These are phyloP conservation scores for Diaporthe sp. DNA, from an alignment of 2,329 filamentous ascomycete species.

Conservation along the genomic window DNA sequence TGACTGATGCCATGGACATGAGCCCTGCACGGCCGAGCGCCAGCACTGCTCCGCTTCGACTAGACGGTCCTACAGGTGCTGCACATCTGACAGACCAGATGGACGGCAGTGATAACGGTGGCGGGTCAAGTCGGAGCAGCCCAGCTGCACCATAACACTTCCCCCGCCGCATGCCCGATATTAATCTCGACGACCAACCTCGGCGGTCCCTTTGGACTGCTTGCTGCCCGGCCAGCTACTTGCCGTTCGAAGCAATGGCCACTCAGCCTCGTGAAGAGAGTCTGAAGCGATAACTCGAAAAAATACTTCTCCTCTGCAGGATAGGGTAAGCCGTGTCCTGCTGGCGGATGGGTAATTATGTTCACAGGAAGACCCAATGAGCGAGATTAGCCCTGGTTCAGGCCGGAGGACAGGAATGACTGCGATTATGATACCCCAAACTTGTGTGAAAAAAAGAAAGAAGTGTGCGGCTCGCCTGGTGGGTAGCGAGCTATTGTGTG, in stretches of 20 bases:
- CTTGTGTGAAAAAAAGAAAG: slow-evolving; percentile 5
- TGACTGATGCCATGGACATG: slow-evolving; percentile 38
- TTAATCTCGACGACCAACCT: neutral
- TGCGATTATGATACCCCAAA: slow-evolving; percentile 28
- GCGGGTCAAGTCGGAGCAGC: slow-evolving; percentile 38
- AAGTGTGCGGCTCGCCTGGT: neutral
- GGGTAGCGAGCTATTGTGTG: neutral
- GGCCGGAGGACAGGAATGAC: slow-evolving; percentile 14
- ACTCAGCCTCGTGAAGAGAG: neutral
- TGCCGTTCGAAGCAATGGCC: neutral
- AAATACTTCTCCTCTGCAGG: neutral
- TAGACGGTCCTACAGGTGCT: slow-evolving; percentile 20
- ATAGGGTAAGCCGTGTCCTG: neutral
- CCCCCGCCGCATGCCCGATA: neutral
- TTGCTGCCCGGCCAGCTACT: neutral
- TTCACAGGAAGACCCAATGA: slow-evolving; percentile 9
- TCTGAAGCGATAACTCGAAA: neutral
- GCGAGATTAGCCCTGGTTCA: neutral
- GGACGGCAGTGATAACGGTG: slow-evolving; percentile 30
- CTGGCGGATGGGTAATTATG: slow-evolving; percentile 9
- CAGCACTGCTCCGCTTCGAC: slow-evolving; percentile 37
- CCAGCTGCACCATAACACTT: slow-evolving; percentile 20
- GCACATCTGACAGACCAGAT: slow-evolving; percentile 8
- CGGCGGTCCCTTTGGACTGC: neutral
- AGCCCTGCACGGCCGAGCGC: slow-evolving; percentile 28